Conservation (phyloP, 2,329 filamentous ascomycete species). For the Paecilomyces variotii region DNA sequence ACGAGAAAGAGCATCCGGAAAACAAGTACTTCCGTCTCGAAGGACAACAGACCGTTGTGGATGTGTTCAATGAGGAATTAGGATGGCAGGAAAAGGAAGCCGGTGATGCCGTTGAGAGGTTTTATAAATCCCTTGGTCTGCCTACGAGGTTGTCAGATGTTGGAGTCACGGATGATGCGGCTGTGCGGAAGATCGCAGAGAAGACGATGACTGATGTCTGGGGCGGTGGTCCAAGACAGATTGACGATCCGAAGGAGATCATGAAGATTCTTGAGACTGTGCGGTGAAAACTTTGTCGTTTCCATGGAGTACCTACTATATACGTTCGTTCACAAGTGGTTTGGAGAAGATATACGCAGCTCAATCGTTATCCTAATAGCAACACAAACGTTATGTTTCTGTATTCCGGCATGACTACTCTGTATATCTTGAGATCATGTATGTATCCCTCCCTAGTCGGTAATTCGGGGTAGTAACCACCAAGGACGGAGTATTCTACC, state of each 20-base stretch:
- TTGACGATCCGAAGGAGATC: slow-evolving; percentile 2
- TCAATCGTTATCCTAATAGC: too few relatives aligned
- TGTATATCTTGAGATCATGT: background rate
- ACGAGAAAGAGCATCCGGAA: background rate
- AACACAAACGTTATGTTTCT: too few relatives aligned
- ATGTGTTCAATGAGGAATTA: slow-evolving; percentile 1
- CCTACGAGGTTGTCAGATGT: slow-evolving; percentile 1
- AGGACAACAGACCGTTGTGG: background rate
- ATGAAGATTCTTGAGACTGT: slow-evolving; percentile 24
- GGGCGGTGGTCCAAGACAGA: slow-evolving; percentile 8
- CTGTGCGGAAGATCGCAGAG: background rate
- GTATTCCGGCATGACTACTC: too few relatives aligned
- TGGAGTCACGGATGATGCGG: slow-evolving; percentile 2
- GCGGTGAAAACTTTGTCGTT: slow-evolving; percentile 4
- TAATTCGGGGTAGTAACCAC: background rate
- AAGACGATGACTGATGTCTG: slow-evolving; percentile 4
- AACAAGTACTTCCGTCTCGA: background rate
- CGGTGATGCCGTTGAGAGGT: slow-evolving; percentile 14
- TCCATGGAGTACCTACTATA: background rate
- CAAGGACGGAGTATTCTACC: background rate
- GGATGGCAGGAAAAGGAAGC: slow-evolving; percentile 18
- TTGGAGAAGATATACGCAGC: too few relatives aligned
- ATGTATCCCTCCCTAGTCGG: background rate
- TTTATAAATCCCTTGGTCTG: slow-evolving; percentile 9
- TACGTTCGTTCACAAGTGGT: background rate